Conservation (phyloP, 1,284 basidiomycete species). For the Ganoderma sinense region DNA sequence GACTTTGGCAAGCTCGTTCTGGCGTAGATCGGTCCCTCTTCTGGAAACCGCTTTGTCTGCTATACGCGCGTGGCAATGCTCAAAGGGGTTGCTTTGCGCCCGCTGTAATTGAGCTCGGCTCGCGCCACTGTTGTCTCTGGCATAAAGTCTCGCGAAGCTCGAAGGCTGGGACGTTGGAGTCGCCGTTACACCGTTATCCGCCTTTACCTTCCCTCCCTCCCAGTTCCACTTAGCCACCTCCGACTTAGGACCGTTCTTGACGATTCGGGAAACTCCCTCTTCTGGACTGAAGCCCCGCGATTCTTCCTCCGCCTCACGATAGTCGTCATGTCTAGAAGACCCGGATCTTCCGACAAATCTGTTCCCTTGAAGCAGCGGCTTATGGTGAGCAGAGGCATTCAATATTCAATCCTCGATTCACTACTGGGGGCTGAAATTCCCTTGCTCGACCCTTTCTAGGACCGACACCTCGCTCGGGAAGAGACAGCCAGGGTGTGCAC, state of each 20-base stretch:
- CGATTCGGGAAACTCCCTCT: not conserved
- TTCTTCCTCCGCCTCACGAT: not conserved
- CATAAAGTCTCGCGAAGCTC: not conserved
- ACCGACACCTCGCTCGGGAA: not conserved
- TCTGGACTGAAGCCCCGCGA: not conserved
- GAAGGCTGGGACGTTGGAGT: not conserved
- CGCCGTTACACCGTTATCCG: not conserved
- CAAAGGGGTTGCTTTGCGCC: not conserved
- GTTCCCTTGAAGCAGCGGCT: not conserved
- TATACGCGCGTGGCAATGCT: not conserved
- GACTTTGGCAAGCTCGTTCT: not conserved
- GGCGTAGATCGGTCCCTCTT: not conserved
- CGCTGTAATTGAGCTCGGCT: not conserved
- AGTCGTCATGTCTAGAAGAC: not conserved
- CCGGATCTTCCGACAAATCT: not conserved
- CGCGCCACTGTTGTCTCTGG: not conserved
- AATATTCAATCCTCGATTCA: not conserved
- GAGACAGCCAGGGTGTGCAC: not conserved
- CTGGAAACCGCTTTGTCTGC: not conserved
- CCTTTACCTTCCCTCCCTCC: not conserved
- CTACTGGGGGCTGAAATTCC: not conserved
- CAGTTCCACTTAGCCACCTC: not conserved
- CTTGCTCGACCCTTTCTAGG: not conserved
- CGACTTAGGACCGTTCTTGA: not conserved
- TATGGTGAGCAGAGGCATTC: not conserved